Conservation (phyloP, 768 basidiomycete genomes). For the Psilocybe sp. region DNA sequence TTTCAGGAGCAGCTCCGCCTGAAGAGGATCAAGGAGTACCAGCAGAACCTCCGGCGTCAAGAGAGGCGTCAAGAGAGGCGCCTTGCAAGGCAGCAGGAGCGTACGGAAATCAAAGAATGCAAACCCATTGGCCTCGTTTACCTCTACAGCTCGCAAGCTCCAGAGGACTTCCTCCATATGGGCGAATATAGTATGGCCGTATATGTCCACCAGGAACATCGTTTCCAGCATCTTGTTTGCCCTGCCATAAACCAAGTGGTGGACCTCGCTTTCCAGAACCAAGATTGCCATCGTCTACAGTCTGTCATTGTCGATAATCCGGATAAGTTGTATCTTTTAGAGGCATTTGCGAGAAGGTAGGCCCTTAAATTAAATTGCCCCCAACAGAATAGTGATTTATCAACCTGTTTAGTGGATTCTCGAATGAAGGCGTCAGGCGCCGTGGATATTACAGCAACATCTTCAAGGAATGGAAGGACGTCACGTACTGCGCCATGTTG, state of each 20-base stretch:
- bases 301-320: constrained; percentile 46
- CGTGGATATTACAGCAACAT: constrained; percentile 47
- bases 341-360: constrained; percentile 43
- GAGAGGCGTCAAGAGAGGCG: not conserved
- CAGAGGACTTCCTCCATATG: constrained; percentile 27
- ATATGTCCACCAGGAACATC: constrained; percentile 35
- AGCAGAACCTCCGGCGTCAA: constrained; percentile 8
- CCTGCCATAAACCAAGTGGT: constrained; percentile 45
- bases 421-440: constrained; percentile 61
- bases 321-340: constrained; percentile 38
- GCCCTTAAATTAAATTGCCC: constrained; percentile 9
- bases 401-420: constrained; percentile 44
- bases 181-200: constrained; percentile 58
- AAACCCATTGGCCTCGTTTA: constrained; percentile 41
- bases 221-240: constrained; percentile 40
- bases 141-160: constrained; percentile 27
- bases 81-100: not conserved
- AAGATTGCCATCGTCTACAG: constrained; percentile 49
- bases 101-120: not conserved
- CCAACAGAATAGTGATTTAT: not conserved
- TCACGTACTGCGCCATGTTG: constrained; percentile 57
- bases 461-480: constrained; percentile 52
- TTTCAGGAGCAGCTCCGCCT: constrained; percentile 6
- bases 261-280: constrained; percentile 43
- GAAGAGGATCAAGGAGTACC: constrained; percentile 9